phyloP scores from a whole-genome alignment of 768 basidiomycete species.

The Trametes villosa region DNA sequence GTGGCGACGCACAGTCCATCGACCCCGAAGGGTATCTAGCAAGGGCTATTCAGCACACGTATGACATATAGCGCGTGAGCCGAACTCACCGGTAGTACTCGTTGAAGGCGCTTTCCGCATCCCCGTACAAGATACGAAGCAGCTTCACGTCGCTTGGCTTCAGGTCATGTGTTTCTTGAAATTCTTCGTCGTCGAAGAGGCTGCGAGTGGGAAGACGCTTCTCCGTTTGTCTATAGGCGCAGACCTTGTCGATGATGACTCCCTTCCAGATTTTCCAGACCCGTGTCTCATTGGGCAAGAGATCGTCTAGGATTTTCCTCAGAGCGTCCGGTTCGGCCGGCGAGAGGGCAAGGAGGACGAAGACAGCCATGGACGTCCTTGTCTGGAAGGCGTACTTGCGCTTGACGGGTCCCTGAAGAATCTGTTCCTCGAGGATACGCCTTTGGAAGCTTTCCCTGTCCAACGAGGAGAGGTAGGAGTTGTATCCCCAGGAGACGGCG shows the following conservation, averaged over 20 bases:
- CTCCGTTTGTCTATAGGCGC: neutral
- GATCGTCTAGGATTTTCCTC: slow-evolving; percentile 8
- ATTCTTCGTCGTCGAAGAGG: no score
- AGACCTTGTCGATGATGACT: neutral
- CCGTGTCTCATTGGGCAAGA: slow-evolving; percentile 6
- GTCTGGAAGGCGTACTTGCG: slow-evolving; percentile 8
- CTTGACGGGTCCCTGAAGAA: neutral
- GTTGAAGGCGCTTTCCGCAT: slow-evolving; percentile 5
- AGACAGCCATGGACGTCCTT: slow-evolving; percentile 10
- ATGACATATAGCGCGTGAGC: neutral
- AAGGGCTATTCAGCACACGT: neutral
- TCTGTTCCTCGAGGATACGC: slow-evolving; percentile 10
- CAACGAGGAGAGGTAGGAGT: slow-evolving; percentile 17
- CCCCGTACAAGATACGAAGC: neutral
- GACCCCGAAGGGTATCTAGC: no score
- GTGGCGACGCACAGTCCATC: no score
- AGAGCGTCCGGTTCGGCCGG: slow-evolving; percentile 1
- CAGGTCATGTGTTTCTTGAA: neutral
- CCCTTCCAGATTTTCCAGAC: slow-evolving; percentile 9
- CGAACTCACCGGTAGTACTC: neutral
- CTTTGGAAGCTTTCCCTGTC: slow-evolving; percentile 18
- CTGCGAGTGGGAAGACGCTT: neutral
- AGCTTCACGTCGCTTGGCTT: neutral
- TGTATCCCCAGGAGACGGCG: slow-evolving; percentile 19
- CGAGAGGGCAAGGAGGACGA: slow-evolving; percentile 9